A percentile compares a stretch with the other conserved stretches of the same genome.
These are phyloP conservation scores for Botryosphaeria dothidea DNA, from an alignment of 2,329 filamentous ascomycete species.

Conservation along the genomic window DNA sequence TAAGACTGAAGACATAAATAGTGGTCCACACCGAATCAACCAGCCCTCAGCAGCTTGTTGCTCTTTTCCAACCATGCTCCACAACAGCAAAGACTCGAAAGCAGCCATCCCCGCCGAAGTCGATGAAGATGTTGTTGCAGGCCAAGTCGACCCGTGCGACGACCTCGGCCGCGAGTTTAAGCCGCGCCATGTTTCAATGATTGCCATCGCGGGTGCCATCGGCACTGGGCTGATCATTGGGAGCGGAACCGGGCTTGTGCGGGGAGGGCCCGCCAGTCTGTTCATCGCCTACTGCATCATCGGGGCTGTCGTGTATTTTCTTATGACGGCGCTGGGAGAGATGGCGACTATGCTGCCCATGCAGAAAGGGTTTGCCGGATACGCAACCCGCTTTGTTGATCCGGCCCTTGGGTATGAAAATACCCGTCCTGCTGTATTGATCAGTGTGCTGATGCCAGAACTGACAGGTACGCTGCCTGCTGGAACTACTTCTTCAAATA, in stretches of 20 bases:
- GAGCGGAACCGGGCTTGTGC: constrained; percentile 5
- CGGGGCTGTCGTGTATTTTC: constrained; percentile 70
- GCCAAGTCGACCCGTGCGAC: neutral
- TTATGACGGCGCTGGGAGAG: constrained; percentile 67
- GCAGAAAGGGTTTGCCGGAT: constrained; percentile 73
- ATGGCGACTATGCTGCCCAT: constrained; percentile 79
- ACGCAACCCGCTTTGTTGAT: constrained; percentile 75
- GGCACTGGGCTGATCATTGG: constrained; percentile 21
- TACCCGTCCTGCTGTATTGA: constrained; percentile 68
- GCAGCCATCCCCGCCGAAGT: neutral
- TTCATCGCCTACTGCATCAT: constrained; percentile 52
- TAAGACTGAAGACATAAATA: too few species aligned
- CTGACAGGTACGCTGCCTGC: constrained; percentile 32
- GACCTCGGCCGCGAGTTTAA: neutral
- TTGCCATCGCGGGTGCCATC: constrained; percentile 17
- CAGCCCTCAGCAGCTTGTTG: too few species aligned
- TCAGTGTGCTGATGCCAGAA: neutral
- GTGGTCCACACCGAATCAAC: too few species aligned
- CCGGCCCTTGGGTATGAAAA: constrained; percentile 67
- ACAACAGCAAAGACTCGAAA: neutral
- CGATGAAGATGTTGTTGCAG: neutral
- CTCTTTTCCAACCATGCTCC: too few species aligned
- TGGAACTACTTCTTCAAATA: constrained; percentile 38
- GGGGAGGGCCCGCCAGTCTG: constrained; percentile 46
- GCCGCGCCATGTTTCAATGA: neutral